Evolutionary conservation across 2,329 filamentous ascomycete genomes (phyloP), one percentile per base, ranked within the genome.

Genomic region (Phaeosphaeriaceae sp.): DNA sequence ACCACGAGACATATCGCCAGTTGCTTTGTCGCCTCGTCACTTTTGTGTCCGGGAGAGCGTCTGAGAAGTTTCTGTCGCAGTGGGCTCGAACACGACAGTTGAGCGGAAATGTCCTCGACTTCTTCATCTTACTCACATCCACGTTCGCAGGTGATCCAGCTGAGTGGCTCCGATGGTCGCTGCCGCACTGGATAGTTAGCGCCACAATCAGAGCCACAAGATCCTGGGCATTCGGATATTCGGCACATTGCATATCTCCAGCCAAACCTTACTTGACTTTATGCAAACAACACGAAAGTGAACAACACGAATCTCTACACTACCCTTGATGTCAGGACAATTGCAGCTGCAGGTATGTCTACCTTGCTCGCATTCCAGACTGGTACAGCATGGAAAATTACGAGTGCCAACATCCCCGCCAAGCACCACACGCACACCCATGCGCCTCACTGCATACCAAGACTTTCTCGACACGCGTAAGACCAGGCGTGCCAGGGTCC

Each of bases 401-500:
- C n/a, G n/a, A 28, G n/a, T n/a, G 35, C 15, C 35, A 17, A n/a
- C 35, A 40, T 15, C 15, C 6, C 11, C 35, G 43, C 24, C 47
- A 28, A 42, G 21, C n/a, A 58, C 10, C 40, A 46, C 50, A 58
- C 57, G 61, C 60, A 46, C 52, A 56, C 59, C 59, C 60, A 64
- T 64, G 59, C 66, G 58, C 64, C 59, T 60, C 61, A 55, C 22
- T 44, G 13, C 51, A 51, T 64, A 49, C 66, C 64, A 69, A 69
- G 66, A 59, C 63, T 50, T 52, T 48, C 42, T 57, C 46, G 35
- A 58, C 49, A 68, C 67, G 65, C 60, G 63, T 66, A 62, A 53
- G 17, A 54, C 57, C 57, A n/a, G n/a, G n/a, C n/a, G n/a, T n/a
- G n/a, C n/a, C n/a, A 51, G 56, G 59, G 47, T 47, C 23, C 28